Base-by-base conservation (phyloP, 1,284 basidiomycete species). In the Peniophora sp. region DNA sequence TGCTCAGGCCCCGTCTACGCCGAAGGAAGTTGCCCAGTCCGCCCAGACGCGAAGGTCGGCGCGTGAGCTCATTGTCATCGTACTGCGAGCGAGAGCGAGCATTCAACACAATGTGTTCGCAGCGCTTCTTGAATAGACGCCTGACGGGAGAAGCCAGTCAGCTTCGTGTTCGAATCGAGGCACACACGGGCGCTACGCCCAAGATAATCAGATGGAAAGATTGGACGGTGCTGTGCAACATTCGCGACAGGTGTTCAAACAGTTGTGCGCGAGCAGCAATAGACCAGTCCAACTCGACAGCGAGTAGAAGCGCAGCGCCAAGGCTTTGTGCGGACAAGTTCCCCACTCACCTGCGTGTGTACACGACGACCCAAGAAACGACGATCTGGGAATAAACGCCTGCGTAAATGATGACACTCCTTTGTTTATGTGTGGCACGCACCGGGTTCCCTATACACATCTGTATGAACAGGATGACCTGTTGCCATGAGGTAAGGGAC, bases 361-460 rank as follows among this genome's bases (percentile, higher is more conserved):
- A 58, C 2, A 67, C 66, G 2, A 68, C 64, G 10, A 63, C 52
- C 67, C 67, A 68, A 1, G 64, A 62, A 3, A 68, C 62, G 41
- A 65, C 59, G 9, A 63, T 61, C 66, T 67, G 50, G 6, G 18
- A 43, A 56, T 50, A 9, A 43, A 14, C 15, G 52, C 47, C 54
- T 53, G 17, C 10, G 24, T n/a, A 18, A 20, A 32, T 47, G 37
- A 47, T 22, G 20, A 35, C 9, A 11, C 18, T 35, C 20, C 23
- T 27, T 24, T 23, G 22, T 44, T n/a, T 41, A 46, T n/a, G 37
- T 8, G 24, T 17, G 42, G n/a, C 36, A 74, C 83, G 60, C 56
- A 88, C 85, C 35, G 84, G 85, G 56, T 74, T 85, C 6, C 87
- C 87, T 24, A 85, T 57, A 56, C 77, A 81, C 83, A 88, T 85